These are phyloP conservation scores for Neurospora sp. DNA, from an alignment of 495 filamentous ascomycete genomes.

Conservation along the genomic window DNA sequence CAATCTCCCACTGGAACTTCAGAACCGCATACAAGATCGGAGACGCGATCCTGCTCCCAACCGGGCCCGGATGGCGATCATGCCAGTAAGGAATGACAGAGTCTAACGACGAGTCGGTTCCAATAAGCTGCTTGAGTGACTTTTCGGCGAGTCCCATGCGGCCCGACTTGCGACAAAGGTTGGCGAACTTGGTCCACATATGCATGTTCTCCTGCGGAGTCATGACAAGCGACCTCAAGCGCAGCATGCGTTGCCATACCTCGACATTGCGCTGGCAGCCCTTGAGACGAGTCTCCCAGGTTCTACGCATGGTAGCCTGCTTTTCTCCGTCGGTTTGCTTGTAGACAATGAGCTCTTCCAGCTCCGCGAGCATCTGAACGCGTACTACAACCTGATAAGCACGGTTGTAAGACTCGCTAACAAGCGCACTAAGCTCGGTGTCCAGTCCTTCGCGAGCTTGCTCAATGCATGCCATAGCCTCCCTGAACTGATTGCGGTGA, in stretches of 20 bases:
- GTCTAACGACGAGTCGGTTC: conserved; percentile 53
- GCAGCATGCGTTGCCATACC: conserved; percentile 96
- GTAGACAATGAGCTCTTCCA: conserved; percentile 96
- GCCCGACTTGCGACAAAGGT: conserved; percentile 90
- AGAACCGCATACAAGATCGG: conserved; percentile 84
- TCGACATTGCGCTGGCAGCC: conserved; percentile 96
- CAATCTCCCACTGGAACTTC: conserved; percentile 90
- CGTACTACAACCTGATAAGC: conserved; percentile 93
- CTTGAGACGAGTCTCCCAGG: conserved; percentile 90
- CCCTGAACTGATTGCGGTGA: conserved; percentile 88
- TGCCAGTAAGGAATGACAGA: conserved; percentile 45
- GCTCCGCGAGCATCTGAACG: conserved; percentile 95
- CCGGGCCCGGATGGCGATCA: conserved; percentile 30
- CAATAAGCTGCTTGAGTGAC: conserved; percentile 65
- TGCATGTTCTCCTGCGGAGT: conserved; percentile 85
- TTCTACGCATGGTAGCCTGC: conserved; percentile 79
- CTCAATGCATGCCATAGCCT: conserved; percentile 75
- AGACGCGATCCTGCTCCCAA: conserved; percentile 43
- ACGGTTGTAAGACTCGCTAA: conserved; percentile 93
- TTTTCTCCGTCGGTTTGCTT: conserved; percentile 86
- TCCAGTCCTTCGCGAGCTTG: conserved; percentile 89
- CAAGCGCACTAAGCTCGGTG: conserved; percentile 84
- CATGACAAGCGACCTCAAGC: conserved; percentile 86
- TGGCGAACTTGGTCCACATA: conserved; percentile 99
- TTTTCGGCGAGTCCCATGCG: conserved; percentile 95